A percentile compares a stretch with the other conserved stretches of the same genome.
Evolutionary conservation across 2,329 filamentous ascomycete species (phyloP).

Genomic region (Leptoxyphium fumago): DNA sequence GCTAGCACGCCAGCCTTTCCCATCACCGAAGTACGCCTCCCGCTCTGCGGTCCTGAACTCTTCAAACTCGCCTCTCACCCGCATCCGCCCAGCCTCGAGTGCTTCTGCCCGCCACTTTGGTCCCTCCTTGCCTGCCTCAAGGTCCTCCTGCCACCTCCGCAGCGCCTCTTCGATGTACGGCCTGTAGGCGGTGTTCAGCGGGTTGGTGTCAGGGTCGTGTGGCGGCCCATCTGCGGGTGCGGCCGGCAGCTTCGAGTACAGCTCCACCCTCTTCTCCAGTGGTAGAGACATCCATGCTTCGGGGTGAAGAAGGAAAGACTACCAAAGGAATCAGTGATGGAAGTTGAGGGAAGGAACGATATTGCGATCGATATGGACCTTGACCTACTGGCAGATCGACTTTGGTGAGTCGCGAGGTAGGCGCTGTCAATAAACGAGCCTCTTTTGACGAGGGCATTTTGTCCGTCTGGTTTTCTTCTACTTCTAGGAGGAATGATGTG

Average conservation of each 20-base stretch:
- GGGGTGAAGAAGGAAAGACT: constrained; percentile 17
- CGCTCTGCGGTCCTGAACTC: constrained; percentile 39
- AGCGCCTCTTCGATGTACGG: constrained; percentile 38
- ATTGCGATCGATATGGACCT: too few species aligned
- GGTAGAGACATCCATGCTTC: constrained; percentile 17
- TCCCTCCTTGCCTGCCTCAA: constrained; percentile 40
- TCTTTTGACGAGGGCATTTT: too few species aligned
- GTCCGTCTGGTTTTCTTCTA: too few species aligned
- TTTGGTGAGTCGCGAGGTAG: too few species aligned
- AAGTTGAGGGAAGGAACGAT: too few species aligned
- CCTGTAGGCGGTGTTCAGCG: constrained; percentile 28
- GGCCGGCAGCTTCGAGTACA: constrained; percentile 17
- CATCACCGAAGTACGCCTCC: constrained; percentile 43
- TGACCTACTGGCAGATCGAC: too few species aligned
- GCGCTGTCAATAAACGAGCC: too few species aligned
- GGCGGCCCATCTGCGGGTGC: constrained; percentile 10
- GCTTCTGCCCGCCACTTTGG: constrained; percentile 43
- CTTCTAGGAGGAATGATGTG: too few species aligned
- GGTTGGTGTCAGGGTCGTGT: constrained; percentile 25
- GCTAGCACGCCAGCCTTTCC: not conserved
- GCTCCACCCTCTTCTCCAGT: constrained; percentile 8
- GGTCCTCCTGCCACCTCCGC: constrained; percentile 41
- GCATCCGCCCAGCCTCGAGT: constrained; percentile 35
- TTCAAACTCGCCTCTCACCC: constrained; percentile 42
- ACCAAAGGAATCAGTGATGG: not conserved